Evolutionary conservation across 2,329 filamentous ascomycete species (phyloP), one percentile per base, ranked within the genome.

Genomic region (Neonectria ditissima): DNA sequence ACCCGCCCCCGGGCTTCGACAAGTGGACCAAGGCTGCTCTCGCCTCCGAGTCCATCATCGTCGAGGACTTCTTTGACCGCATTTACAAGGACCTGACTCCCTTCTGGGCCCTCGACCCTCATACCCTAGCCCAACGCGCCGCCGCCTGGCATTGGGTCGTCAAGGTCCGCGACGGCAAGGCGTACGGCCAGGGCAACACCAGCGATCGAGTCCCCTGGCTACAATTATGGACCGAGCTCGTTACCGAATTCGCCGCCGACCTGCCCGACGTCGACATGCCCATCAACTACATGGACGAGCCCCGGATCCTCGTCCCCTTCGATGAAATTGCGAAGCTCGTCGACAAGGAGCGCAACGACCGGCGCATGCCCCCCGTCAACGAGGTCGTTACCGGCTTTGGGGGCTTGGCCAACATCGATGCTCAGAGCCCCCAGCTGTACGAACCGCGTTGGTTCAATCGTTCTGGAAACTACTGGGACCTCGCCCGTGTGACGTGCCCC

Each of bases 181-280:
- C 81, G n/a, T 66, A 58, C 5, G 74, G 73, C 11, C 74, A 76
- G 9, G 82, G 82, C n/a, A 74, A 83, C 45, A 75, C 75, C 16
- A 73, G 77, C 26, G 76, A 74, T 28, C 78, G 75, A 32, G 82
- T 83, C 24, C 76, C 79, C 4, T 84, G 82, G 81, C 69, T 85
- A 45, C 72, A 82, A 70, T 75, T 81, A 22, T 86, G 84, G 84
- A 80, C 81, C 2, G 72, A 76, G 4, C 77, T 88, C 13, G 82
- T 89, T 22, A 68, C 73, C 2, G 83, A 85, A 60, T 86, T 89
- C 37, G 82, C 85, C 26, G 73, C 81, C 14, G 78, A 83, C 53
- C 74, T 91, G 22, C 89, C 88, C 5, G 88, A 91, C 65, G 85
- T 91, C 74, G 88, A 91, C 73, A 89, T 91, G 80, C 85, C 88